Evolutionary conservation across 108 stramenopile species (phyloP).

Genomic region (Cylindrotheca fusiformis): DNA sequence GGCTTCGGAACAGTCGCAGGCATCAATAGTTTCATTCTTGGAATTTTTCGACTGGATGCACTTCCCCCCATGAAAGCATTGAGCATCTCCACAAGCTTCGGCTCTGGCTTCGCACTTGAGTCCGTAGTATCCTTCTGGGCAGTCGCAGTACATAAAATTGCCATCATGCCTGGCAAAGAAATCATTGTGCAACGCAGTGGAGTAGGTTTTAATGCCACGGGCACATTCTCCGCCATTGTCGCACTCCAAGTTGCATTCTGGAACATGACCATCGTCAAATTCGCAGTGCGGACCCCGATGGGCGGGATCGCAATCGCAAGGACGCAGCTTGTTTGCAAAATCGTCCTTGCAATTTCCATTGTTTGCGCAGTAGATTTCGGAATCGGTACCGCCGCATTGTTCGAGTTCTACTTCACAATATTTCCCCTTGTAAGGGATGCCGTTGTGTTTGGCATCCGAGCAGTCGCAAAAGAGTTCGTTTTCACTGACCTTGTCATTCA

Average conservation of each 20-base stretch:
- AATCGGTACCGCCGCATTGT: slow-evolving; percentile 10
- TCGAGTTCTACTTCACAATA: slow-evolving; percentile 38
- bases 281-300: slow-evolving; percentile 50
- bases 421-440: slow-evolving; percentile 35
- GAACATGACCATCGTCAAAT: slow-evolving; percentile 30
- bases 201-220: slow-evolving; percentile 33
- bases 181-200: slow-evolving; percentile 16
- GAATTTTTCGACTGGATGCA: slow-evolving; percentile 23
- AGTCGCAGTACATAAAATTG: slow-evolving; percentile 31
- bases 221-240: slow-evolving; percentile 34
- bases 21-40: slow-evolving; percentile 16
- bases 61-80: slow-evolving; percentile 48
- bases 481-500: slow-evolving; percentile 17
- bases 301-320: slow-evolving; percentile 38
- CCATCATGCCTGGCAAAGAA: slow-evolving; percentile 33
- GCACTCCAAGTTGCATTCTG: slow-evolving; percentile 41
- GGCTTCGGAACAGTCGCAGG: slow-evolving; percentile 28
- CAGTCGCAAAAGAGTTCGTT: slow-evolving; percentile 40
- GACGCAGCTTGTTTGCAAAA: slow-evolving; percentile 18
- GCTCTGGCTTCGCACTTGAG: slow-evolving; percentile 32
- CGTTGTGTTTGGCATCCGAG: slow-evolving; percentile 28
- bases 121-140: slow-evolving; percentile 41
- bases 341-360: slow-evolving; percentile 37
- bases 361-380: slow-evolving; percentile 36
- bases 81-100: slow-evolving; percentile 27